These are phyloP conservation scores for Noccaea caerulescens DNA, from an alignment of 345 rosid genomes.

Conservation along the genomic window DNA sequence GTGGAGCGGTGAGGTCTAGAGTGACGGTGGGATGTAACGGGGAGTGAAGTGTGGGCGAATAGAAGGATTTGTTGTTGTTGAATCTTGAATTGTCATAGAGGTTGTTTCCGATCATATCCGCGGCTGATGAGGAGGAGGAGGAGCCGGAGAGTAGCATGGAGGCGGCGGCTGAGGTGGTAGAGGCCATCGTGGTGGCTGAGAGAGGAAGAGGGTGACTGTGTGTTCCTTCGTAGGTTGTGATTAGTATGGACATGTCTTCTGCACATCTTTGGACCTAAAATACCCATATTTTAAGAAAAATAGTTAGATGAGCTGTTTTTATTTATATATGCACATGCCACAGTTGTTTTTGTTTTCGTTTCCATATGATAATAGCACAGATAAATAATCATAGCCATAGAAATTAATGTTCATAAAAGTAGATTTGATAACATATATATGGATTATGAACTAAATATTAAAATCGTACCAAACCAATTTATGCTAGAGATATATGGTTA, in stretches of 20 bases:
- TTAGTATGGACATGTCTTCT: conserved; percentile 71
- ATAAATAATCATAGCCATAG: neutral
- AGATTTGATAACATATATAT: neutral
- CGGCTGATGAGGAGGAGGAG: conserved; percentile 53
- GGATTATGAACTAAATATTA: neutral
- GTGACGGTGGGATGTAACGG: conserved; percentile 74
- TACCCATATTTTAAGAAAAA: conserved; percentile 1
- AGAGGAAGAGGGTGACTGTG: conserved; percentile 75
- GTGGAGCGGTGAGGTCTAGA: conserved; percentile 73
- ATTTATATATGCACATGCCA: neutral
- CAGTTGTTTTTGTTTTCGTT: neutral
- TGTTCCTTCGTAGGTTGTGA: conserved; percentile 81
- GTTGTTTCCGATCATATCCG: conserved; percentile 55
- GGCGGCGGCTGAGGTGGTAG: conserved; percentile 84
- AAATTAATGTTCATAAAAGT: neutral
- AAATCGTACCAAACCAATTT: neutral
- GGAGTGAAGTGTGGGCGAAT: conserved; percentile 47
- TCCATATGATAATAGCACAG: neutral
- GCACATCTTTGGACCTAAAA: conserved; percentile 77
- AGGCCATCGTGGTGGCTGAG: conserved; percentile 81
- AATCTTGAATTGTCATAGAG: conserved; percentile 56
- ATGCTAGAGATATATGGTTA: conserved; percentile 5
- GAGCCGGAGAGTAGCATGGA: conserved; percentile 78
- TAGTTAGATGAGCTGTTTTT: neutral
- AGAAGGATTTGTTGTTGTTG: conserved; percentile 47